These are phyloP conservation scores for Ophiosphaerella narmari DNA, from an alignment of 2,329 filamentous ascomycete species.

Conservation along the genomic window DNA sequence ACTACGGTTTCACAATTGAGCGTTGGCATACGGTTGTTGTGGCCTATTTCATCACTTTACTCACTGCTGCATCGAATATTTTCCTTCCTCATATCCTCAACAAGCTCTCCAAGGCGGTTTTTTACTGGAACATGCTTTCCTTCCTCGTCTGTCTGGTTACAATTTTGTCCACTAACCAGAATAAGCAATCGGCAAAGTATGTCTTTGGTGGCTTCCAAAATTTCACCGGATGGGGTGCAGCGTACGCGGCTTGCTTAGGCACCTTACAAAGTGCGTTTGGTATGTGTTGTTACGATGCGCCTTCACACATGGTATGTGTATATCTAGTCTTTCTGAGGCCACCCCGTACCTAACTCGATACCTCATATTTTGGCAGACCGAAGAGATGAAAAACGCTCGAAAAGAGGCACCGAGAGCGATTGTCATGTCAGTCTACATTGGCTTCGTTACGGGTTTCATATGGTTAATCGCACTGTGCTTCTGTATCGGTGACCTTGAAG, in stretches of 20 bases:
- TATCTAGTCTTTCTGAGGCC: too few relatives aligned
- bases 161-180: constrained; percentile 58
- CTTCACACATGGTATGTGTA: constrained; percentile 48
- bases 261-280: constrained; percentile 60
- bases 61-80: constrained; percentile 55
- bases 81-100: constrained; percentile 58
- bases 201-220: constrained; percentile 62
- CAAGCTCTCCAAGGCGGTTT: constrained; percentile 55
- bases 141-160: constrained; percentile 59
- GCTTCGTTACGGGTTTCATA: constrained; percentile 46
- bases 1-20: constrained; percentile 57
- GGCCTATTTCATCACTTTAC: constrained; percentile 54
- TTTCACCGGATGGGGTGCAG: constrained; percentile 56
- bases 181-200: constrained; percentile 60
- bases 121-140: constrained; percentile 59
- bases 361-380: constrained; percentile 40
- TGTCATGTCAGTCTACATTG: constrained; percentile 46
- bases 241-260: constrained; percentile 59
- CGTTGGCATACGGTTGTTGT: constrained; percentile 62
- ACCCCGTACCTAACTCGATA: too few relatives aligned
- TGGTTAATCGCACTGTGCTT: constrained; percentile 49
- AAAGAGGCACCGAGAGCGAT: constrained; percentile 56
- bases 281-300: constrained; percentile 59
- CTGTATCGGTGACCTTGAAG: constrained; percentile 51
- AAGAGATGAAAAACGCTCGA: constrained; percentile 59